These are phyloP conservation scores for Gillenia trifoliata DNA, from an alignment of 306 rosid species.

Conservation along the genomic window DNA sequence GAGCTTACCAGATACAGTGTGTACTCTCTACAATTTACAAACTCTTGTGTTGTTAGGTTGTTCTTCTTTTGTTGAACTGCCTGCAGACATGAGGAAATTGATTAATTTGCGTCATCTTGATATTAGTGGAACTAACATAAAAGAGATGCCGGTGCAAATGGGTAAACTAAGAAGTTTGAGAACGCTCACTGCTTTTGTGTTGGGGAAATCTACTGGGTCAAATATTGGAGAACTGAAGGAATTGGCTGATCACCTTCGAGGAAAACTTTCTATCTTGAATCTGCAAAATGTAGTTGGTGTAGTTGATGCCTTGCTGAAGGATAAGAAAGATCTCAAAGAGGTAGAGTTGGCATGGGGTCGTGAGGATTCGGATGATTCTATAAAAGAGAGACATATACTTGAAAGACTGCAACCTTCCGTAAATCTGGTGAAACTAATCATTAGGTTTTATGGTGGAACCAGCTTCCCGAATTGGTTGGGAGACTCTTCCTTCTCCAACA, in stretches of 20 bases:
- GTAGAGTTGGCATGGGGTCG: not conserved
- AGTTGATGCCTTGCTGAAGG: not conserved
- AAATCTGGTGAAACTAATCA: not conserved
- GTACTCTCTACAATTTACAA: slow-evolving; percentile 13
- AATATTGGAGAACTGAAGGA: not conserved
- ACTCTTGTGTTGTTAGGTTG: not conserved
- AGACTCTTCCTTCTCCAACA: not conserved
- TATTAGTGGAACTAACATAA: not conserved
- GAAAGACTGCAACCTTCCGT: not conserved
- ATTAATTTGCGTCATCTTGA: not conserved
- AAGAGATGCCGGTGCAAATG: not conserved
- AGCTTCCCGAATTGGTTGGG: slow-evolving; percentile 19
- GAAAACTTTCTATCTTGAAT: slow-evolving; percentile 2
- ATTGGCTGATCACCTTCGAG: not conserved
- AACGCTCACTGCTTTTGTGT: not conserved
- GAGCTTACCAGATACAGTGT: not conserved
- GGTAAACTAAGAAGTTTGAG: not conserved
- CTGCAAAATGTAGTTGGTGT: slow-evolving; percentile 5
- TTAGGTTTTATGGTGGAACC: not conserved
- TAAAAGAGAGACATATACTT: not conserved
- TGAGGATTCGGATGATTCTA: not conserved
- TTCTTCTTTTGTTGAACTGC: not conserved
- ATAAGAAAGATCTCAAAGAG: slow-evolving; percentile 5
- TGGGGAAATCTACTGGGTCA: not conserved
- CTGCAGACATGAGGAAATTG: not conserved